Percentiles rank a stretch among this genome's conserved stretches.
Conservation (phyloP, 2,329 filamentous ascomycete genomes). For the Huntiella moniliformis region DNA sequence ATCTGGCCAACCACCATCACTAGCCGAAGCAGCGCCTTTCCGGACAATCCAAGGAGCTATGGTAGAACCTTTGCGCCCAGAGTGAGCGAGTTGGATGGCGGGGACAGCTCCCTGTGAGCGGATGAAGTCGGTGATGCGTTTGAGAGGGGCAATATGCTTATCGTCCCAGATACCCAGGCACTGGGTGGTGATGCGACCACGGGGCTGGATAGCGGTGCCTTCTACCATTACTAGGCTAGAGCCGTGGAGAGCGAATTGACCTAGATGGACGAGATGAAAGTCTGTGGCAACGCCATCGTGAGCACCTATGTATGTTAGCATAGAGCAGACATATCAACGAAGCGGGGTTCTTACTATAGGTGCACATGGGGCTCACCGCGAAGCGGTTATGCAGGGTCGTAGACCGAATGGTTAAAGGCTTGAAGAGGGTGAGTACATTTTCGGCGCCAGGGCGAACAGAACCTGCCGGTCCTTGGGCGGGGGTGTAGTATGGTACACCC, state of each 20-base stretch:
- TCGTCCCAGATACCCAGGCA: slow-evolving; percentile 72
- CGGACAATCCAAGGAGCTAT: slow-evolving; percentile 41
- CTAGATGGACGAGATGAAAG: slow-evolving; percentile 69
- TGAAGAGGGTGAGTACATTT: slow-evolving; percentile 33
- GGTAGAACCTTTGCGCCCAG: slow-evolving; percentile 49
- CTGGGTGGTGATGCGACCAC: slow-evolving; percentile 69
- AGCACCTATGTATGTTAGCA: slow-evolving; percentile 23
- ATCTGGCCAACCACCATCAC: slow-evolving; percentile 36
- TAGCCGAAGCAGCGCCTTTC: slow-evolving; percentile 32
- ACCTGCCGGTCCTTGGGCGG: slow-evolving; percentile 33
- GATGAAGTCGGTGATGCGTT: slow-evolving; percentile 55
- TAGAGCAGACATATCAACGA: not conserved
- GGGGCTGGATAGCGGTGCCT: slow-evolving; percentile 54
- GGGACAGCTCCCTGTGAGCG: slow-evolving; percentile 62
- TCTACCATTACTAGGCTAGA: slow-evolving; percentile 59
- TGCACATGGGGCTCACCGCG: slow-evolving; percentile 41
- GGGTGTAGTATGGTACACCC: slow-evolving; percentile 34
- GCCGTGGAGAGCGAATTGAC: slow-evolving; percentile 59
- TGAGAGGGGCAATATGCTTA: slow-evolving; percentile 55
- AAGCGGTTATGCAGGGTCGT: slow-evolving; percentile 37
- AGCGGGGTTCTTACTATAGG: slow-evolving; percentile 10
- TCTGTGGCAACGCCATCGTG: slow-evolving; percentile 50
- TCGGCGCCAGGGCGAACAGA: slow-evolving; percentile 19
- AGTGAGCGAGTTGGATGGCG: slow-evolving; percentile 66
- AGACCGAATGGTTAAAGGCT: slow-evolving; percentile 34